phyloP scores from a whole-genome alignment of 495 filamentous ascomycete genomes.

The Clavariopsis aquatica region DNA sequence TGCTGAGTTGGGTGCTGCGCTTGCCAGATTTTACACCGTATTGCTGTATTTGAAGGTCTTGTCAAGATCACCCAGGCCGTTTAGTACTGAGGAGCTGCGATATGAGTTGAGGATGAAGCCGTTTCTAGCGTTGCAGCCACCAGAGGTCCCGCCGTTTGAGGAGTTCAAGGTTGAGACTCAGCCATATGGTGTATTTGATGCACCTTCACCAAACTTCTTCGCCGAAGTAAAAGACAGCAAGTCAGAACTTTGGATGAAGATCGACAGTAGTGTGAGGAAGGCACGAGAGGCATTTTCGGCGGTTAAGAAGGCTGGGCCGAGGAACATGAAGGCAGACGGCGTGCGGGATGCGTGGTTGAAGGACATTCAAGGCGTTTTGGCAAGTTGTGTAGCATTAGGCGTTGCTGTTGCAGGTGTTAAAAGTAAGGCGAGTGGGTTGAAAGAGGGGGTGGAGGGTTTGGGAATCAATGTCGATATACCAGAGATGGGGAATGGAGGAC shows the following conservation, averaged over 20 bases:
- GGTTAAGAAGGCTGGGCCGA: constrained; percentile 39
- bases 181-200: constrained; percentile 48
- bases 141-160: constrained; percentile 67
- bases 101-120: constrained; percentile 92
- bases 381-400: constrained; percentile 66
- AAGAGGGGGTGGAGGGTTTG: constrained; percentile 21
- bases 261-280: constrained; percentile 31
- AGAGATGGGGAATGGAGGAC: constrained; percentile 31
- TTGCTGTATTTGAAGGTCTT: constrained; percentile 64
- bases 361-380: constrained; percentile 55
- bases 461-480: constrained; percentile 39
- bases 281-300: constrained; percentile 38
- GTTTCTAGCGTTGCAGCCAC: constrained; percentile 68
- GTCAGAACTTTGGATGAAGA: constrained; percentile 5
- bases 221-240: not conserved
- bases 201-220: constrained; percentile 30
- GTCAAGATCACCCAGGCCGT: constrained; percentile 61
- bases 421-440: constrained; percentile 15
- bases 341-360: constrained; percentile 40
- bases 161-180: constrained; percentile 55
- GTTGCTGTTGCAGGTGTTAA: constrained; percentile 60
- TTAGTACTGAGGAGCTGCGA: constrained; percentile 67
- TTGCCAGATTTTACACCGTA: constrained; percentile 66
- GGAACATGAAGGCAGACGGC: constrained; percentile 35
- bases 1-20: constrained; percentile 68